Evolutionary conservation across 768 basidiomycete species (phyloP), one percentile per base, ranked within the genome.

Genomic region (Boletus vermiculosoides): DNA sequence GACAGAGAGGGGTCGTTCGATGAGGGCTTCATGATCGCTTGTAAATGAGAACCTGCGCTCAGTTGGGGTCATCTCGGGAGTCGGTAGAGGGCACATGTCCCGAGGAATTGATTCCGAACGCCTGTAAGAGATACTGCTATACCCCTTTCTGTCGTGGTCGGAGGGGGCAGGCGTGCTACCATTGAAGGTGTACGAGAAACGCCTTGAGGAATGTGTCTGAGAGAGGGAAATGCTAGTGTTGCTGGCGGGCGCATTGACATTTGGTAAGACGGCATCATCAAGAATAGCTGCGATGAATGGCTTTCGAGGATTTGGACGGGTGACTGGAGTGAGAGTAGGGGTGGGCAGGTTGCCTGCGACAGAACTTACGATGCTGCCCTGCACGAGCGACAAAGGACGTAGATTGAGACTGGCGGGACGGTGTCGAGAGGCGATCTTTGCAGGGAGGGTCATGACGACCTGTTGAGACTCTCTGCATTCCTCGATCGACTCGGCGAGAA

Each of bases 91-190:
- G 13, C 77, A 68, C 42, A 73, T 66, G 37, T 76, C 74, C 33
- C 74, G 71, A 22, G 64, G 61, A 28, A 64, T 53, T n/a, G 74
- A 56, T 18, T 66, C 62, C 6, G 86, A 84, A 31, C 76, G 70
- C 64, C 84, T 86, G 77, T 92, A 92, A 1, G 84, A 84, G 52
- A 92, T 90, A 71, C 87, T 90, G 71, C 88, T 89, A 44, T 85
- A 79, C 44, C 82, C 76, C 47, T 66, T 71, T 33, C 73, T 68
- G 57, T 74, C 75, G 18, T 70, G 61, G 45, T 69, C 62, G 22
- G 54, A 64, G 16, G 72, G 62, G 8, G 69, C 62, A 2, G 71
- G 62, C 1, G 65, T 52, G 25, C 52, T 63, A 33, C 64, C 74
- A 46, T 58, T 55, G 45, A 52, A 62, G 47, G 55, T 62, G 56